Conservation (phyloP, 2,329 filamentous ascomycete genomes). For the Fusarium chuoi region DNA sequence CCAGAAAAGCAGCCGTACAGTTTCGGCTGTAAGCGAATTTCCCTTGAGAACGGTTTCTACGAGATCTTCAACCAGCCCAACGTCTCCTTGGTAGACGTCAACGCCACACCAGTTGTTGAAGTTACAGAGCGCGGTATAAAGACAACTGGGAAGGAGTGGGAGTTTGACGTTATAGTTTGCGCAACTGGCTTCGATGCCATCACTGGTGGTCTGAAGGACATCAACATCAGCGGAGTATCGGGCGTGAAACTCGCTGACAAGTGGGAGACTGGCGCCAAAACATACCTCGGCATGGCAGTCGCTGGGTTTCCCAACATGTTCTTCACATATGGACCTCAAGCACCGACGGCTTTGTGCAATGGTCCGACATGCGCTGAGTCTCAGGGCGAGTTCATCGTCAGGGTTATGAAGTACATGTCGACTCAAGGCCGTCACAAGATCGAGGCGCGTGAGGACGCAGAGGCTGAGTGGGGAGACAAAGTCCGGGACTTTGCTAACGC, state of each 20-base stretch:
- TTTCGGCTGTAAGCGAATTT: conserved; percentile 15
- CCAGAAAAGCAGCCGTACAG: not conserved
- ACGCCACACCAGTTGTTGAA: conserved; percentile 9
- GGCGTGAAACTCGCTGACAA: not conserved
- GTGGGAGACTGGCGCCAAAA: conserved; percentile 3
- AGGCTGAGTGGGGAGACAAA: not conserved
- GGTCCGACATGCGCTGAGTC: not conserved
- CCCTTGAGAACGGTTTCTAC: conserved; percentile 17
- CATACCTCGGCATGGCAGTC: not conserved
- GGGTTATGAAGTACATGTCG: not conserved
- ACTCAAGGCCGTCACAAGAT: not conserved
- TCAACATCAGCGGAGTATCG: not conserved
- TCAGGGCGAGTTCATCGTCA: not conserved
- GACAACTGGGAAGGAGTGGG: not conserved
- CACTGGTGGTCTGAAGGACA: conserved; percentile 7
- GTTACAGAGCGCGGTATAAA: not conserved
- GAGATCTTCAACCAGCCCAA: conserved; percentile 31
- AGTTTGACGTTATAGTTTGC: conserved; percentile 12
- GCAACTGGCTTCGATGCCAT: conserved; percentile 32
- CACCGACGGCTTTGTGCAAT: not conserved
- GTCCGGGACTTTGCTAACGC: not conserved
- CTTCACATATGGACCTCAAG: conserved; percentile 14
- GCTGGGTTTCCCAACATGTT: conserved; percentile 8
- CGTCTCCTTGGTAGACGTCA: conserved; percentile 7
- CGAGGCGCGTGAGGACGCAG: not conserved